These are phyloP conservation scores for Colletotrichum navitas DNA, from an alignment of 2,329 filamentous ascomycete genomes.

Conservation along the genomic window DNA sequence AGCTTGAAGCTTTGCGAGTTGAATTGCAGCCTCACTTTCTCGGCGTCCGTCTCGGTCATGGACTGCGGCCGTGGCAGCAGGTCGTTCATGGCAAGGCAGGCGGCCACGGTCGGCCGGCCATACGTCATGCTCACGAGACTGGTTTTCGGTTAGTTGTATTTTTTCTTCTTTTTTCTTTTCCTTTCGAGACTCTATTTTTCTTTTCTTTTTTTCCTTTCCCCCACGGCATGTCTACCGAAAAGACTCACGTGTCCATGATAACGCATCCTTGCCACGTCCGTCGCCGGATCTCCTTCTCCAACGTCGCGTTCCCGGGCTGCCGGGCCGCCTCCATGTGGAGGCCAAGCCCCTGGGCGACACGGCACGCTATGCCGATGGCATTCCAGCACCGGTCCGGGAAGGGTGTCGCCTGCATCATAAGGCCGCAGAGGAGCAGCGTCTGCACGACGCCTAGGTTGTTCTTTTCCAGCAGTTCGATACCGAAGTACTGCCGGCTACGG, in stretches of 20 bases:
- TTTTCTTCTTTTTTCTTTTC: background rate
- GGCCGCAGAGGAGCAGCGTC: slow-evolving; percentile 53
- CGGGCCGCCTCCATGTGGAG: slow-evolving; percentile 51
- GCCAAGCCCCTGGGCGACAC: slow-evolving; percentile 57
- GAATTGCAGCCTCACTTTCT: slow-evolving; percentile 32
- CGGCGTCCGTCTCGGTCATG: background rate
- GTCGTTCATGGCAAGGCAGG: background rate
- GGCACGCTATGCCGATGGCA: slow-evolving; percentile 55
- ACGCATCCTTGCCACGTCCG: slow-evolving; percentile 57
- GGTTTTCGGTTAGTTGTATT: too few relatives aligned
- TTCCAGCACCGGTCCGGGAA: slow-evolving; percentile 59
- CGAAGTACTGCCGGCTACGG: slow-evolving; percentile 41
- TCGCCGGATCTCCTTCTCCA: slow-evolving; percentile 54
- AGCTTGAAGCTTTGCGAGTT: slow-evolving; percentile 43
- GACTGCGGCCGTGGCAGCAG: background rate
- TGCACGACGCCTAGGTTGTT: slow-evolving; percentile 56
- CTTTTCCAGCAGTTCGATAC: slow-evolving; percentile 50
- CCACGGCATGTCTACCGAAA: background rate
- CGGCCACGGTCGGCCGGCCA: slow-evolving; percentile 6
- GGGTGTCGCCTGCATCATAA: slow-evolving; percentile 56
- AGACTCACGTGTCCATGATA: slow-evolving; percentile 53
- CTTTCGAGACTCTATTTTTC: too few relatives aligned
- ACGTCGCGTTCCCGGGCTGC: slow-evolving; percentile 34
- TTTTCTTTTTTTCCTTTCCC: fast-evolving
- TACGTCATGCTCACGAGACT: slow-evolving; percentile 23